These are phyloP conservation scores for Lactifluus subvellereus DNA, from an alignment of 768 basidiomycete genomes.

Conservation along the genomic window DNA sequence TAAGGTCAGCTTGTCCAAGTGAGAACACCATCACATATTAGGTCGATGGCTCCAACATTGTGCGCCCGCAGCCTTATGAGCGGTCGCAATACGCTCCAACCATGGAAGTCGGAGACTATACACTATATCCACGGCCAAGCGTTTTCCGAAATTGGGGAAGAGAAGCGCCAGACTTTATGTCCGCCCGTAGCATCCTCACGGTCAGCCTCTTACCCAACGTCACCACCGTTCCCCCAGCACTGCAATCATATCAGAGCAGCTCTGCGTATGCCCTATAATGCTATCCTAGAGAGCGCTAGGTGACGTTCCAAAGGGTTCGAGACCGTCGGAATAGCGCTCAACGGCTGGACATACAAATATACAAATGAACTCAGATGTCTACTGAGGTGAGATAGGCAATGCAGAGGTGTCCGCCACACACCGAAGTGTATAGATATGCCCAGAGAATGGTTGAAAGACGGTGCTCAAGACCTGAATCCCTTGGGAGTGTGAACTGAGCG, in stretches of 20 bases:
- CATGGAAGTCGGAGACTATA: not conserved
- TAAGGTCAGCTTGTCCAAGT: not conserved
- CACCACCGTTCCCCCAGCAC: not conserved
- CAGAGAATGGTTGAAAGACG: not conserved
- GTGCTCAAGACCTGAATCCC: not conserved
- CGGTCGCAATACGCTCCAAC: not conserved
- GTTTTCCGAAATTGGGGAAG: not conserved
- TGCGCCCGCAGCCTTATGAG: not conserved
- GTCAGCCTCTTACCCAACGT: not conserved
- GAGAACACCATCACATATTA: constrained; percentile 9
- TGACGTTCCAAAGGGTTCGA: not conserved
- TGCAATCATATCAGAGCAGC: not conserved
- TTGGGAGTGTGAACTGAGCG: not conserved
- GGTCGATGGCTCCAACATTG: not conserved
- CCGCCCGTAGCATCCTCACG: too few species aligned
- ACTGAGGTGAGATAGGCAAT: not conserved
- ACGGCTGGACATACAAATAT: not conserved
- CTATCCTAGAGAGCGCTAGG: not conserved
- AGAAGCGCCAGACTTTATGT: not conserved
- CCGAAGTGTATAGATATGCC: not conserved
- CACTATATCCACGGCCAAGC: not conserved
- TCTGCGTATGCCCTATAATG: not conserved
- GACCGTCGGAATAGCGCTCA: not conserved
- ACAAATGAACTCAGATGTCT: not conserved
- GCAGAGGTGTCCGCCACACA: not conserved